Base-by-base conservation (phyloP, 805 yeast genomes). In the Saccharomycopsis synnaedendra region DNA sequence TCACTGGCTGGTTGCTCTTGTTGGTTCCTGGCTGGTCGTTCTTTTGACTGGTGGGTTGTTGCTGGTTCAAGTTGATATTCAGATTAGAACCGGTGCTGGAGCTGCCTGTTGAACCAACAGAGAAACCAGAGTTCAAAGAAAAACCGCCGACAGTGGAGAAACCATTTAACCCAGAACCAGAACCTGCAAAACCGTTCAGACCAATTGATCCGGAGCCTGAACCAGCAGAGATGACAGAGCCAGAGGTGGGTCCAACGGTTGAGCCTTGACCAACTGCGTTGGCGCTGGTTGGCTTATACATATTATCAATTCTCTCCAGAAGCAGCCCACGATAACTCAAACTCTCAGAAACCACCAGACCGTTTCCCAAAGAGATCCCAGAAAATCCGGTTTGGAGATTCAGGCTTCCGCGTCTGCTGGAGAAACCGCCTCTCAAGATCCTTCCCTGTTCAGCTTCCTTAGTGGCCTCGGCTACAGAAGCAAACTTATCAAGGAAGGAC, bases 391-490 rank as follows among this genome's bases (percentile, higher is more conserved):
- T 19, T 19, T 19, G 19, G 19, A 19, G 19, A 19, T 19, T 19
- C 19, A 19, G 19, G 19, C 19, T 19, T 19, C 19, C 19, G 19
- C 19, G 19, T 62, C 82, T 70, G 4, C 71, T 65, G n/a, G 62
- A 8, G 28, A 46, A 60, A 10, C 64, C 61, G 27, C 62, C 59
- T 46, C 68, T 62, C 6, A 69, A 60, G 31, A 68, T 47, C 5
- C 68, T 60, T n/a, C 71, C 69, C 11, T 67, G 66, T 55, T 80
- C 85, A 41, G 79, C 68, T 54, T 80, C 87, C 56, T 82, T 68
- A 0, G 87, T 80, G 43, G 82, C 81, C 48, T 80, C 85, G 5
- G 83, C 81, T 11, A 80, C 81, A 2, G 77, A 66, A 5, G 81
- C 67, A 57, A 80, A 80, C 61, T 78, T 79, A 53, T 76, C 80